Evolutionary conservation across 2,329 filamentous ascomycete genomes (phyloP).

Genomic region (Cercospora zeina): DNA sequence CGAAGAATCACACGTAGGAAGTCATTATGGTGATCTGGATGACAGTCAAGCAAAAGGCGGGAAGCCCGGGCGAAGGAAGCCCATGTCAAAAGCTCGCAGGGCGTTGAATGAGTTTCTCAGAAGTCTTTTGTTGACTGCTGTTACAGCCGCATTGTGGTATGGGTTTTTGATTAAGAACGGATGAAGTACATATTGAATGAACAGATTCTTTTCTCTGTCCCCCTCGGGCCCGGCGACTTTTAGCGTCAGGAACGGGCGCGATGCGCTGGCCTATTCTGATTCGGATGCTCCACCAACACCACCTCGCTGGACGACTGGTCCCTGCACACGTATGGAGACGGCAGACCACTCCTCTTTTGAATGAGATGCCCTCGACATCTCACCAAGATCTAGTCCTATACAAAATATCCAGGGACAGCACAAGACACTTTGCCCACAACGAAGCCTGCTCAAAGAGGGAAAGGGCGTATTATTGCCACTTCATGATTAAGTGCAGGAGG

Average conservation of each 20-base stretch:
- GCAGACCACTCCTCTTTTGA: no score
- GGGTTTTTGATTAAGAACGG: constrained; percentile 28
- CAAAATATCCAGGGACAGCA: no score
- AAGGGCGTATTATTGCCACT: no score
- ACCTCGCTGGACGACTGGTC: not conserved
- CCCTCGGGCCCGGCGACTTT: not conserved
- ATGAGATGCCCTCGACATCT: no score
- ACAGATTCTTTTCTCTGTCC: not conserved
- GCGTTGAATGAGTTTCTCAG: constrained; percentile 28
- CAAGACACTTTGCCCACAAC: no score
- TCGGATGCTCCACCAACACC: not conserved
- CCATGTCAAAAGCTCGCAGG: constrained; percentile 25
- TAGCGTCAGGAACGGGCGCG: not conserved
- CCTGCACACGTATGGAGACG: not conserved
- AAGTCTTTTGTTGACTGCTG: constrained; percentile 22
- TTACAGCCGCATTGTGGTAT: constrained; percentile 28
- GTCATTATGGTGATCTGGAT: constrained; percentile 24
- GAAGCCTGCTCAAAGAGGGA: no score
- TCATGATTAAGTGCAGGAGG: no score
- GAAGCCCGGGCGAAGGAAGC: constrained; percentile 21
- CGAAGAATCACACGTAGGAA: constrained; percentile 28
- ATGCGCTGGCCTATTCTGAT: not conserved
- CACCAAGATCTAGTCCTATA: no score
- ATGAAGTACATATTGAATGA: constrained; percentile 1
- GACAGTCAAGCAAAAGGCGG: constrained; percentile 29